These are phyloP conservation scores for Solanum verrucosum DNA, from an alignment of 257 asterid genomes.

Conservation along the genomic window DNA sequence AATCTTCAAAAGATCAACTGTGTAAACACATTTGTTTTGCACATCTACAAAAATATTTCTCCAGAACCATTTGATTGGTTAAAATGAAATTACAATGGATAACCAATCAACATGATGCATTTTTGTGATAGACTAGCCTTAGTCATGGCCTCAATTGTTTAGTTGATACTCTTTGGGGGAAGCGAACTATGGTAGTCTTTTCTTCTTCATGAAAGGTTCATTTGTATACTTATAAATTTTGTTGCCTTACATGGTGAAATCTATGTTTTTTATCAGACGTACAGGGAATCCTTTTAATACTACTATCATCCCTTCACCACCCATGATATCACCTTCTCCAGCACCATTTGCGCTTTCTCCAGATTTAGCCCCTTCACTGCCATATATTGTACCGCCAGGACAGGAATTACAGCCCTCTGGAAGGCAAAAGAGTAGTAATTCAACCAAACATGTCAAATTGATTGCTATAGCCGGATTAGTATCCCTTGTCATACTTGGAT, in stretches of 20 bases:
- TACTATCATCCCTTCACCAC: conserved; percentile 65
- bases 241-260: not conserved
- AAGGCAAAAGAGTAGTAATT: conserved; percentile 12
- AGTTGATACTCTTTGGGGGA: not conserved
- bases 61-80: not conserved
- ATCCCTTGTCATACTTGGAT: conserved; percentile 22
- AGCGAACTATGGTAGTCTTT: not conserved
- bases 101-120: not conserved
- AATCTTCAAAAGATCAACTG: not conserved
- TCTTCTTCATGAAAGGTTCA: not conserved
- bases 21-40: not conserved
- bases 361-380: conserved; percentile 16
- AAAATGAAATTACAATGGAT: not conserved
- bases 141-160: not conserved
- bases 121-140: not conserved
- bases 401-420: conserved; percentile 25
- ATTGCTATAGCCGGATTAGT: conserved; percentile 41
- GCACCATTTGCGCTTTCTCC: conserved; percentile 48
- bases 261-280: conserved; percentile 38
- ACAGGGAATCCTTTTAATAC: conserved; percentile 91
- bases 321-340: conserved; percentile 35
- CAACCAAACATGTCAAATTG: conserved; percentile 33
- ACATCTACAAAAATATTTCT: not conserved
- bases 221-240: not conserved
- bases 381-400: conserved; percentile 27